Evolutionary conservation across 495 filamentous ascomycete genomes (phyloP).

Genomic region (Penicillium samsonianum): DNA sequence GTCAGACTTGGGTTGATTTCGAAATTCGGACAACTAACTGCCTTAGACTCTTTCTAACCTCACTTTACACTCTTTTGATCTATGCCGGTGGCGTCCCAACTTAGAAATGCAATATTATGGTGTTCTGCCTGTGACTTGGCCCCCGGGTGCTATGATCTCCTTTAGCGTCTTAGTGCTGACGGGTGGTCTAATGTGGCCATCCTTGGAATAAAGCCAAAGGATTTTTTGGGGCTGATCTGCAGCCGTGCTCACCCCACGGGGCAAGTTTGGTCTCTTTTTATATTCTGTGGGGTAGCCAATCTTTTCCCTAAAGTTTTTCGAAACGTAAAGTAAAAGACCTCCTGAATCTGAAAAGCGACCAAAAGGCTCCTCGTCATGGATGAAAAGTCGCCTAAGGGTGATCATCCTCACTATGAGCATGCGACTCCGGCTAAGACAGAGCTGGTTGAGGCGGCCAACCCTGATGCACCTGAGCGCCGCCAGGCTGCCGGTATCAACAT

Average conservation of each 20-base stretch:
- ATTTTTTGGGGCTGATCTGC: conserved; percentile 6
- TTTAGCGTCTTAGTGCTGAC: conserved; percentile 10
- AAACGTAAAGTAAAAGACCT: neutral
- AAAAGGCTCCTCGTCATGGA: neutral
- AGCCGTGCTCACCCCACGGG: neutral
- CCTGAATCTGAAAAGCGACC: neutral
- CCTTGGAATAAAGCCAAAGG: conserved; percentile 1
- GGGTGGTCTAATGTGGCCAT: neutral
- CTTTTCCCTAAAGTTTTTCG: neutral
- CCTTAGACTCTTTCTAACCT: neutral
- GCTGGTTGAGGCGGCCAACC: neutral
- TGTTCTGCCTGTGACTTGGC: neutral
- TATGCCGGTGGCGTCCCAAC: neutral
- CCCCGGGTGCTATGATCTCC: neutral
- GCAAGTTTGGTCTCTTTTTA: neutral
- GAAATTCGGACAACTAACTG: neutral
- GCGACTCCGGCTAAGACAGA: neutral
- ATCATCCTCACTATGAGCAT: neutral
- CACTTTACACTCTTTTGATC: neutral
- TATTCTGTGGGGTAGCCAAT: neutral
- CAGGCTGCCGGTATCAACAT: conserved; percentile 3
- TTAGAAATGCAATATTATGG: neutral
- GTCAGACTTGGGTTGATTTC: neutral
- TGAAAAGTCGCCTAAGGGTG: neutral
- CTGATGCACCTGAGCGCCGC: neutral